Evolutionary conservation across 805 yeast species (phyloP).

Genomic region (Zygosaccharomyces rouxii): DNA sequence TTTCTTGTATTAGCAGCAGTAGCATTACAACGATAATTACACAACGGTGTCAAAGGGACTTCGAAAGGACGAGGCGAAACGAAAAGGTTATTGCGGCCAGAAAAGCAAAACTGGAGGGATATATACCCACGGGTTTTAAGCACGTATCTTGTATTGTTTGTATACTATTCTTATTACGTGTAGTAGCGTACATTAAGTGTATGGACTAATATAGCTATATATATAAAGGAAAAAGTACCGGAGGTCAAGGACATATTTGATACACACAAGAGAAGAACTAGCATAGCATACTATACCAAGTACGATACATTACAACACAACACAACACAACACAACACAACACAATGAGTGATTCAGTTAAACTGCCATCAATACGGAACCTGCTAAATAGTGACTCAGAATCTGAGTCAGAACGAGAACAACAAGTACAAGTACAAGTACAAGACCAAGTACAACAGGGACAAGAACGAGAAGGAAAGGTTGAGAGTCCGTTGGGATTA

Average conservation of each 20-base stretch:
- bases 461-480: neutral
- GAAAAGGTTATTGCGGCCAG: neutral
- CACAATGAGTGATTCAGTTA: slow-evolving; percentile 5
- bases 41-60: neutral
- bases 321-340: neutral
- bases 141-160: too few relatives aligned
- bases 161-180: too few relatives aligned
- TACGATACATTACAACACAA: neutral
- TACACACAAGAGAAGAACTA: too few relatives aligned
- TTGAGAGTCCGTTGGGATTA: too few relatives aligned
- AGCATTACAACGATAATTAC: neutral
- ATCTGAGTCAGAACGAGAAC: neutral
- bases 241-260: neutral
- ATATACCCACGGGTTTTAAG: too few relatives aligned
- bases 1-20: neutral
- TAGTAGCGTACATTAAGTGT: too few relatives aligned
- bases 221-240: neutral
- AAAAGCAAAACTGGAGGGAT: neutral
- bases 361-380: slow-evolving; percentile 17
- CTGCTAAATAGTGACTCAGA: slow-evolving; percentile 9
- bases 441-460: neutral
- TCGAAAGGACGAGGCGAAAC: neutral
- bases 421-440: neutral
- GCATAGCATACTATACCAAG: neutral
- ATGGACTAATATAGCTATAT: neutral